phyloP scores from a whole-genome alignment of 2,329 filamentous ascomycete species.

The Lanzia echinophila region DNA sequence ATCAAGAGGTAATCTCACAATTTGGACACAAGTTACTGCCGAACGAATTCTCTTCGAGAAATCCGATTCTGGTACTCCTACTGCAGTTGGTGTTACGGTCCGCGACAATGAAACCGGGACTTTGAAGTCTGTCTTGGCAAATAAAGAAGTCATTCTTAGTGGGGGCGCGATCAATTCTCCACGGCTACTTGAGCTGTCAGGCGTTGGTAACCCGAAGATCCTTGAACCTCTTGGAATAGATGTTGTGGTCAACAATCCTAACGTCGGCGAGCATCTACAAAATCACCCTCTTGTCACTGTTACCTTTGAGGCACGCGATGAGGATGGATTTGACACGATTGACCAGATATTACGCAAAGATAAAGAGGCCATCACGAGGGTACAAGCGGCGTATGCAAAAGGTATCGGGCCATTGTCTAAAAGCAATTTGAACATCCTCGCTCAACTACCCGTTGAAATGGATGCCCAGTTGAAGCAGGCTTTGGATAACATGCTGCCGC shows the following conservation, averaged over 20 bases:
- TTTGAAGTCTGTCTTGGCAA: constrained; percentile 26
- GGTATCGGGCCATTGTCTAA: neutral
- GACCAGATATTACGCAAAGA: neutral
- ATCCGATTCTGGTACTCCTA: neutral
- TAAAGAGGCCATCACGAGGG: neutral
- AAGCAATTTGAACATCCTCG: neutral
- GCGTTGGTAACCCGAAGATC: constrained; percentile 20
- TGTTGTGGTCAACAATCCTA: constrained; percentile 15
- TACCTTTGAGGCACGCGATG: constrained; percentile 1
- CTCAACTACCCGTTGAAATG: neutral
- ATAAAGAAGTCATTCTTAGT: constrained; percentile 27
- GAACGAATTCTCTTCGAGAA: neutral
- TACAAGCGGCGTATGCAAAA: neutral
- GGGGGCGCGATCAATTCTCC: constrained; percentile 24
- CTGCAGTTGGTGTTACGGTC: neutral
- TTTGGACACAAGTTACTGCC: constrained; percentile 50
- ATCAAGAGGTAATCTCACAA: constrained; percentile 55
- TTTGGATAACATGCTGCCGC: neutral
- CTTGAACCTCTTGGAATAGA: constrained; percentile 17
- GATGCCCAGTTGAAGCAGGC: neutral
- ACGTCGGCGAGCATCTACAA: constrained; percentile 29
- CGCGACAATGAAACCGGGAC: constrained; percentile 17
- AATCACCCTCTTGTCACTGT: constrained; percentile 24
- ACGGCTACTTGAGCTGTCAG: constrained; percentile 31
- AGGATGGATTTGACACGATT: neutral